Evolutionary conservation across 2,329 filamentous ascomycete genomes (phyloP).

Genomic region (Beauveria sp.): DNA sequence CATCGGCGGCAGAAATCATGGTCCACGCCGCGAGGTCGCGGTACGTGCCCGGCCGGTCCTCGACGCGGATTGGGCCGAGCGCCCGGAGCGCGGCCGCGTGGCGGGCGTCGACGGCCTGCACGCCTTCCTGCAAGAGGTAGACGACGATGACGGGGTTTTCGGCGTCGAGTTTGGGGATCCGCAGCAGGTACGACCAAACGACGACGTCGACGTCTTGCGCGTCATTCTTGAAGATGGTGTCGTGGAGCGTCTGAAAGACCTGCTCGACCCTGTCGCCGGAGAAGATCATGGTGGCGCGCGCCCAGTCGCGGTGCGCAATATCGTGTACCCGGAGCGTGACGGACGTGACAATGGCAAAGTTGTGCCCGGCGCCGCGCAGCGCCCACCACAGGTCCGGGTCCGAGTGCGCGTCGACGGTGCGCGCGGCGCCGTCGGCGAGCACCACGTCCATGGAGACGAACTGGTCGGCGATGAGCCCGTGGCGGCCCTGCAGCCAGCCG

Average conservation of each 20-base stretch:
- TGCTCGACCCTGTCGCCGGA: conserved; percentile 41
- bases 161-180: conserved; percentile 32
- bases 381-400: conserved; percentile 53
- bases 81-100: conserved; percentile 36
- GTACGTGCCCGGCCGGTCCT: conserved; percentile 32
- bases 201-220: conserved; percentile 36
- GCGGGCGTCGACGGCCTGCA: conserved; percentile 27
- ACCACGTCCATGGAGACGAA: conserved; percentile 44
- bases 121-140: conserved; percentile 36
- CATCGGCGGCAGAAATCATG: conserved; percentile 27
- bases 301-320: conserved; percentile 31
- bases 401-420: conserved; percentile 30
- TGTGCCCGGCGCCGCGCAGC: conserved; percentile 49
- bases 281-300: conserved; percentile 37
- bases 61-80: conserved; percentile 29
- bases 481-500: conserved; percentile 44
- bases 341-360: conserved; percentile 51
- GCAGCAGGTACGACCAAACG: conserved; percentile 43
- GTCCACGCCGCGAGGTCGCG: conserved; percentile 37
- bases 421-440: conserved; percentile 38
- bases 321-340: conserved; percentile 42
- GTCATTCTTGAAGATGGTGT: conserved; percentile 34
- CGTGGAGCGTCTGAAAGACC: conserved; percentile 39
- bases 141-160: conserved; percentile 33
- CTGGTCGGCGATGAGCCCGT: conserved; percentile 47